phyloP scores from a whole-genome alignment of 2,329 filamentous ascomycete genomes.

The Phaeophleospora eucalypticola region DNA sequence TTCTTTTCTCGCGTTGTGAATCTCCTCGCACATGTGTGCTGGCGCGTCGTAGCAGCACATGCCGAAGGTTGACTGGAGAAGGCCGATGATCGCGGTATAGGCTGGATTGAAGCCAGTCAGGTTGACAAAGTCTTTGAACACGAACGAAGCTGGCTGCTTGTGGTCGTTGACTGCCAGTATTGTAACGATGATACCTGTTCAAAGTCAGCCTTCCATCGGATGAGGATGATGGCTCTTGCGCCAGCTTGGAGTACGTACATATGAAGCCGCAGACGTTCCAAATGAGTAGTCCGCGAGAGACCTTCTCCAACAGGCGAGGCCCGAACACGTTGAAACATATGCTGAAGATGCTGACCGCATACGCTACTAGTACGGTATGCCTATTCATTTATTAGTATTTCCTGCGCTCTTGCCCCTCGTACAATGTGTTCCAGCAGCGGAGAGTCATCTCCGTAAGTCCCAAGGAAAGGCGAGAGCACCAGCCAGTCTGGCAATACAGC shows the following conservation, averaged over 20 bases:
- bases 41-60: conserved; percentile 53
- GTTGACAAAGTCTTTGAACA: conserved; percentile 54
- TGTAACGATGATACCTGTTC: conserved; percentile 43
- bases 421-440: too few species aligned
- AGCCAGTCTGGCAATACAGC: too few species aligned
- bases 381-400: too few species aligned
- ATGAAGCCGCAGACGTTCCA: conserved; percentile 55
- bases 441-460: too few species aligned
- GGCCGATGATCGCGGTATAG: conserved; percentile 52
- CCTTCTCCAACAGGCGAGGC: conserved; percentile 48
- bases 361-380: conserved; percentile 52
- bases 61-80: conserved; percentile 52
- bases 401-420: too few species aligned
- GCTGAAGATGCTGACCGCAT: conserved; percentile 44
- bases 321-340: conserved; percentile 49
- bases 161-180: conserved; percentile 53
- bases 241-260: conserved; percentile 8
- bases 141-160: conserved; percentile 52
- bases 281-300: conserved; percentile 48
- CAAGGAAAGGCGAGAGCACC: too few species aligned
- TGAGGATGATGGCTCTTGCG: too few species aligned
- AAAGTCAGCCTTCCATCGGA: too few species aligned
- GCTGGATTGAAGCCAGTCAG: conserved; percentile 49
- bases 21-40: conserved; percentile 54
- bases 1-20: conserved; percentile 49